Conservation (phyloP, 2,329 filamentous ascomycete genomes). For the Orbilia brochopaga region DNA sequence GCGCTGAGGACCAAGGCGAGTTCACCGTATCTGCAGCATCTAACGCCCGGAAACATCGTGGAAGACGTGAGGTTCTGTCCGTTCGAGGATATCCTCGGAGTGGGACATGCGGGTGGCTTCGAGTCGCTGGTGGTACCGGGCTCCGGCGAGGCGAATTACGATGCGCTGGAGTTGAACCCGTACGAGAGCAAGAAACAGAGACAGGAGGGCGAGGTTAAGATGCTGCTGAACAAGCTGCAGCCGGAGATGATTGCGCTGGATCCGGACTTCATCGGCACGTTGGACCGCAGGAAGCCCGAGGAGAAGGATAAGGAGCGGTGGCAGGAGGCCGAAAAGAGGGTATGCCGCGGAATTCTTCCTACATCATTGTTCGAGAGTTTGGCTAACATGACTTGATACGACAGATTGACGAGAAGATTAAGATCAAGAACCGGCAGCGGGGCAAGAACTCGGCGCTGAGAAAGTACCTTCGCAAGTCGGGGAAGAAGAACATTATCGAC, state of each 20-base stretch:
- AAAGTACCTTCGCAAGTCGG: conserved; percentile 89
- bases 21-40: conserved; percentile 91
- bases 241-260: conserved; percentile 97
- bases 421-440: conserved; percentile 71
- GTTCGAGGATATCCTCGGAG: conserved; percentile 88
- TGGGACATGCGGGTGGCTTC: conserved; percentile 84
- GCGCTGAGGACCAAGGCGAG: conserved; percentile 75
- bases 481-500: conserved; percentile 91
- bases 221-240: conserved; percentile 88
- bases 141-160: conserved; percentile 95
- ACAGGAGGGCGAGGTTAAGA: conserved; percentile 88
- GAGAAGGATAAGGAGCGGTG: conserved; percentile 78
- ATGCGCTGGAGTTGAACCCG: conserved; percentile 90
- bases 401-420: conserved; percentile 66
- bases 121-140: conserved; percentile 88
- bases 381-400: no score
- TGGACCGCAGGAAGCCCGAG: conserved; percentile 80
- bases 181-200: conserved; percentile 93
- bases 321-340: conserved; percentile 69
- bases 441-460: conserved; percentile 89
- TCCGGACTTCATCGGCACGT: conserved; percentile 85
- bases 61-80: conserved; percentile 90
- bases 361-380: no score
- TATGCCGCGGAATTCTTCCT: conserved; percentile 10
- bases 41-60: conserved; percentile 79